Evolutionary conservation across 192 early-diverging fungal genomes (phyloP).

Genomic region (Phycomyces nitens): DNA sequence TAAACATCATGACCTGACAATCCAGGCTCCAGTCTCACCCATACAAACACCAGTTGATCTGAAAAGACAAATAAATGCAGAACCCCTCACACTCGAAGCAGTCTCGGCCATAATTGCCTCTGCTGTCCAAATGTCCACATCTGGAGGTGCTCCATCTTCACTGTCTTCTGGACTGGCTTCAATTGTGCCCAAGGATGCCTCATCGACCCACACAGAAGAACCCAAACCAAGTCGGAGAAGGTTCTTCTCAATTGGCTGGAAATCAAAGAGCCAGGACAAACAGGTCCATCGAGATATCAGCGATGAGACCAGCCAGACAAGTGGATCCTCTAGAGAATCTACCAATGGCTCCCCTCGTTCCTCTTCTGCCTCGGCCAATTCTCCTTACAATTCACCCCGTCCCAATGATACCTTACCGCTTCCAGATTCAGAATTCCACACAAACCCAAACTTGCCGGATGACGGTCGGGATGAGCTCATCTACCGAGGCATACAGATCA

Average conservation of each 20-base stretch:
- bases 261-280: background rate
- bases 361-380: slow-evolving; percentile 5
- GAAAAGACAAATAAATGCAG: background rate
- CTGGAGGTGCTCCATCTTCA: slow-evolving; percentile 19
- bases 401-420: background rate
- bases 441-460: slow-evolving; percentile 6
- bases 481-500: slow-evolving; percentile 37
- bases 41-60: too few species aligned
- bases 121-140: slow-evolving; percentile 32
- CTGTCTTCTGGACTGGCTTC: slow-evolving; percentile 34
- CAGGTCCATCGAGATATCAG: background rate
- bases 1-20: background rate
- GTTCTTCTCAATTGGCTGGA: slow-evolving; percentile 7
- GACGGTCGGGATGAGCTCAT: slow-evolving; percentile 31
- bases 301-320: background rate
- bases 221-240: background rate
- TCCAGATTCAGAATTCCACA: background rate
- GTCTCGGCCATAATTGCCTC: slow-evolving; percentile 38
- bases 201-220: background rate
- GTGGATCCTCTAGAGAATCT: background rate
- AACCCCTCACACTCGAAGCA: slow-evolving; percentile 30
- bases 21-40: background rate
- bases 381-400: background rate
- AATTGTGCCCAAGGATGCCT: slow-evolving; percentile 9
- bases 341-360: background rate